Evolutionary conservation across 1,284 basidiomycete genomes (phyloP), one percentile per base, ranked within the genome.

Genomic region (Cutaneotrichosporon sp.): DNA sequence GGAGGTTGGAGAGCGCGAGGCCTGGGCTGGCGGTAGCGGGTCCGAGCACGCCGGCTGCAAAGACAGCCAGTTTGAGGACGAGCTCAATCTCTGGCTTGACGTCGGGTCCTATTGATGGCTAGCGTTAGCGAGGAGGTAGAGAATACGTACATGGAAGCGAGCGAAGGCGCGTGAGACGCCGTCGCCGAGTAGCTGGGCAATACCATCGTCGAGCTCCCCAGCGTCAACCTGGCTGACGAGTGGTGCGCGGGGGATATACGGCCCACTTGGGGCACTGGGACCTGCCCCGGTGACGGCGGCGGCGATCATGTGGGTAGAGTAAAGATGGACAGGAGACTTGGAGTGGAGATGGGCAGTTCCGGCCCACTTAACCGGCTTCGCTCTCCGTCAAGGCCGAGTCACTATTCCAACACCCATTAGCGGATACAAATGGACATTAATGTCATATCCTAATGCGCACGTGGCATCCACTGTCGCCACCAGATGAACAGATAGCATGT

Each of bases 171-270:
- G 88, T 66, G 84, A 84, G 52, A 98, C 80, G n/a, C 92, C 92
- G 62, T 92, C 91, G 70, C 88, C 87, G 21, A 99, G 84, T 66
- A 97, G 83, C 31, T 88, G 85, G 21, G 90, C 86, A 18, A 99
- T 86, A 70, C 98, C 94, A 65, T 89, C 87, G 81, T 99, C 97
- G 53, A 99, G 86, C 34, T 96, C 84, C 72, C 94, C 90, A 0
- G 96, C 89, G 79, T 99, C 97, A 56, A 98, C 86, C 80, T 97
- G 92, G 31, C 90, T 90, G 49, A 98, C 93, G 59, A 95, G 89
- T 36, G 88, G 84, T 8, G 89, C 83, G 26, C 88, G 77, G 11
- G 62, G 61, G 42, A 60, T 63, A 53, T 68, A 65, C 4, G 56
- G 40, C 21, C 58, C 36, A 32, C 47, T 53, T 13, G 34, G 26